Base-by-base conservation (phyloP, 2,329 filamentous ascomycete species). In the Penicillium decumbens region DNA sequence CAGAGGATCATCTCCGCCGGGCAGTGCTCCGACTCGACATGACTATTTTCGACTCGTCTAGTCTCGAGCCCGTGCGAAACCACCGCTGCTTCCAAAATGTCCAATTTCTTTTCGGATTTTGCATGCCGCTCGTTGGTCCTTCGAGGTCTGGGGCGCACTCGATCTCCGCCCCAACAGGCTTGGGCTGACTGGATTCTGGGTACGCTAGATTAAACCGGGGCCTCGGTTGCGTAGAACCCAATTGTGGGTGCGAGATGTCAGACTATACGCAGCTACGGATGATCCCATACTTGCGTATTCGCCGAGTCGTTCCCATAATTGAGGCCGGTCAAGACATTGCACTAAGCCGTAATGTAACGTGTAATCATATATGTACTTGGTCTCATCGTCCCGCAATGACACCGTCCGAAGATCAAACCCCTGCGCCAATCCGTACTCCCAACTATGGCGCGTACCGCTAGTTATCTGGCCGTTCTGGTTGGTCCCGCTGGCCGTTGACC, bases 401-500 rank as follows among this genome's bases (percentile, higher is more conserved):
- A 25, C 38, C 20, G 23, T 27, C 12, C 20, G 3, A 40, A 23
- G 28, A 25, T 20, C 23, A 24, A 46, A 12, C 13, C 32, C 8
- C 4, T 37, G 33, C 33, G 33, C 33, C 33, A 37, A 20, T 37
- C 8, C 18, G 7, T 29, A 29, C 28, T 6, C 18, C 30, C 12
- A 28, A 39, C n/a, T 6, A 41, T 20, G 29, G 12, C 38, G 28
- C 29, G 6, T 52, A 44, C 35, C 42, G 32, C 12, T 24, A 30
- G 28, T 28, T 9, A 9, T 47, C 37, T 20, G 41, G 20, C 32
- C 44, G 29, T 12, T 45, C 29, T 15, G 9, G 27, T 28, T 9
- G 27, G 27, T 28, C 8, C 9, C 49, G 37, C n/a, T 54, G 35
- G 32, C 54, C 56, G 18, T 61, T 63, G 24, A 72, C 62, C 50